Evolutionary conservation across 257 asterid genomes (phyloP), one percentile per base, ranked within the genome.

Genomic region (Scutellaria barbata): DNA sequence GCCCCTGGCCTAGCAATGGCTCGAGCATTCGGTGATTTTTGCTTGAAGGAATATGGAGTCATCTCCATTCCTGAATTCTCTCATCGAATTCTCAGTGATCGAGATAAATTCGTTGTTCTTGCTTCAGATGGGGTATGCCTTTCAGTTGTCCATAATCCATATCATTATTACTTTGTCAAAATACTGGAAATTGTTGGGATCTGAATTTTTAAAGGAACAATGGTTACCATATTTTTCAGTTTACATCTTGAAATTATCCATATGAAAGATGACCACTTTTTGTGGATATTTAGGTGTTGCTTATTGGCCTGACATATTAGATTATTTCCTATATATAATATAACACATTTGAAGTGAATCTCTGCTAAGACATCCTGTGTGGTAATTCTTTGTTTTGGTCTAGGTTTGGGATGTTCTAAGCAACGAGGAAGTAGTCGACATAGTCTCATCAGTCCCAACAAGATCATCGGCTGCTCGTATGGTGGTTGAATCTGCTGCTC

Each of bases 1-100:
- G 97, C 99, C 72, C 99, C 99, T 6, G 99, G 99, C 20, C 85
- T 94, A 73, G 99, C 99, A 20, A 94, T 94, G 99, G 99, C 99
- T 53, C 81, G 99, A 69, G 99, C 99, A 12, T 94, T 94, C 79
- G 99, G 99, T 18, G 99, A 94, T 81, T 94, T 94, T 77, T 94
- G 99, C 80, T 83, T 94, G 84, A 94, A 94, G 87, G 99, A 91
- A 56, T 94, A 91, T 73, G 99, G 99, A 43, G 98, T 94, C 55
- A 94, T 94, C 74, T 94, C 99, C 62, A 81, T 94, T 76, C 99
- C 99, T 1, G 99, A 94, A 59, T 86, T 94, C 80, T 84, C 96
- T 78, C 97, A 89, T 71, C 85, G 88, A 59, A 54, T 74, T 75
- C 96, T 94, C 69, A 81, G 80, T 4, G 96, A 89, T 42, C 77